phyloP scores from a whole-genome alignment of 768 basidiomycete species.

The Grammothele lineata region DNA sequence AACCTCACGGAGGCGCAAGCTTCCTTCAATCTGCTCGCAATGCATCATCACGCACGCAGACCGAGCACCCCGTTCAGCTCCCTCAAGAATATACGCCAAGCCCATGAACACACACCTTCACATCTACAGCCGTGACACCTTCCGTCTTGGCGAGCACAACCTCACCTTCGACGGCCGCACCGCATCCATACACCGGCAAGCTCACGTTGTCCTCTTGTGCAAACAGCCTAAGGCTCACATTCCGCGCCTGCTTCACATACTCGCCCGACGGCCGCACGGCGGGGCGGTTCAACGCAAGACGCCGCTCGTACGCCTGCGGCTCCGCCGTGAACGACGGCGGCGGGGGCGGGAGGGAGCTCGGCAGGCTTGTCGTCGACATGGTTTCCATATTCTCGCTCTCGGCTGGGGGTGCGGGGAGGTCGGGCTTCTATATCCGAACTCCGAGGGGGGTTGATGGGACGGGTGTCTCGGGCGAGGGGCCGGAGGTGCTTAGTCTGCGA shows the following conservation, averaged over 20 bases:
- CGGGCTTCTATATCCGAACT: neutral
- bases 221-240: conserved; percentile 44
- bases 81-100: neutral
- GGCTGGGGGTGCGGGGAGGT: conserved; percentile 11
- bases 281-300: conserved; percentile 38
- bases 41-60: neutral
- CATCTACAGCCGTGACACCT: conserved; percentile 55
- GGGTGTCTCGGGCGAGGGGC: no score
- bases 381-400: no score
- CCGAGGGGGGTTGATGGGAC: no score
- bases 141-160: conserved; percentile 54
- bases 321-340: conserved; percentile 48
- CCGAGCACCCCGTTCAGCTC: neutral
- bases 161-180: conserved; percentile 48
- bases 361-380: conserved; percentile 58
- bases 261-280: conserved; percentile 37
- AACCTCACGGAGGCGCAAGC: conserved; percentile 53
- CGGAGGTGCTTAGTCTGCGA: no score
- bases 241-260: conserved; percentile 58
- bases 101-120: conserved; percentile 41
- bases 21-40: conserved; percentile 53
- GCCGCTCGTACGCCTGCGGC: conserved; percentile 50
- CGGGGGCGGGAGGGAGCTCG: conserved; percentile 40
- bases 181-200: conserved; percentile 56
- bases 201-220: conserved; percentile 47